These are phyloP conservation scores for Alternaria arborescens DNA, from an alignment of 2,329 filamentous ascomycete genomes.

Conservation along the genomic window DNA sequence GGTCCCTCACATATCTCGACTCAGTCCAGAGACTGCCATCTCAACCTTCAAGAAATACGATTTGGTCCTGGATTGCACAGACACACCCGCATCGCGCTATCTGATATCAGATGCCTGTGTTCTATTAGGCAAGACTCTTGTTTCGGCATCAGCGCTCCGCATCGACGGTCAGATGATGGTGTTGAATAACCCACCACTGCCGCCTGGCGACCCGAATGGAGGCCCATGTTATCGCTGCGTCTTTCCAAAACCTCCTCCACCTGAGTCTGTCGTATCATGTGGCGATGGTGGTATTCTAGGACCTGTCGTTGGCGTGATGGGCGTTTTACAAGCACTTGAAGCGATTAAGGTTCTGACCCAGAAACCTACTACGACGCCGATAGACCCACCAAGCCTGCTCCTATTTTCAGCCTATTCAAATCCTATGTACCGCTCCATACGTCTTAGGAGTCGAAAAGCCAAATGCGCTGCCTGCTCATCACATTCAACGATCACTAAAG, in stretches of 20 bases:
- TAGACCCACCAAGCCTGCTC: constrained; percentile 54
- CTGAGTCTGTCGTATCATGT: constrained; percentile 82
- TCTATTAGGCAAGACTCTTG: constrained; percentile 77
- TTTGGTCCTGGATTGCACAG: constrained; percentile 91
- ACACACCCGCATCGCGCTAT: constrained; percentile 90
- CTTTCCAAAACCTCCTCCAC: constrained; percentile 86
- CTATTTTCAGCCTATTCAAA: constrained; percentile 65
- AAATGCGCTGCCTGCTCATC: constrained; percentile 81
- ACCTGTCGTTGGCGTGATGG: constrained; percentile 92
- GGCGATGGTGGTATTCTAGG: constrained; percentile 93
- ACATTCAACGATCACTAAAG: constrained; percentile 67
- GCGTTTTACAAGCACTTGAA: constrained; percentile 88
- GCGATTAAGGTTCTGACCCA: constrained; percentile 80
- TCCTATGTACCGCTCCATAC: constrained; percentile 75
- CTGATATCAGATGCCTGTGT: constrained; percentile 91
- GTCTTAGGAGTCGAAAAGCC: constrained; percentile 72
- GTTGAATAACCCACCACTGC: constrained; percentile 78
- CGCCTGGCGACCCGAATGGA: constrained; percentile 65
- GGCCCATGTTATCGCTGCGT: constrained; percentile 95
- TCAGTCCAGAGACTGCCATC: constrained; percentile 74
- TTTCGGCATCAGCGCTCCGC: constrained; percentile 88
- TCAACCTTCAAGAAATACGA: constrained; percentile 76
- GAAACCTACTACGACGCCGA: constrained; percentile 21
- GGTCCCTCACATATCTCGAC: constrained; percentile 67
- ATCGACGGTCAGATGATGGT: constrained; percentile 91